Conservation (phyloP, 2,329 filamentous ascomycete genomes). For the Aspergillus uvarum region DNA sequence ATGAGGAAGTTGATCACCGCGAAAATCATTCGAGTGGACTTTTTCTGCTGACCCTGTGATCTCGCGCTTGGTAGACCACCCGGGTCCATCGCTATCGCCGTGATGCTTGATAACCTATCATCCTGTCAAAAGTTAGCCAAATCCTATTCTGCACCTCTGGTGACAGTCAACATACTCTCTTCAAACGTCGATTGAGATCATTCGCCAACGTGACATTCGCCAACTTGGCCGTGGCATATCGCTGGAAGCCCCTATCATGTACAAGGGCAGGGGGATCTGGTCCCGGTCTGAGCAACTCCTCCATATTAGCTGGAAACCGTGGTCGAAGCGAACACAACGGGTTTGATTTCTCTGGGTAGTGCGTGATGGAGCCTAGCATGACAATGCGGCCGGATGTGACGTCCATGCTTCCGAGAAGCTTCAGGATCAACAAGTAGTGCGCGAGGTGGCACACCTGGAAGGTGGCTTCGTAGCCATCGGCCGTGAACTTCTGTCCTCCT, state of each 20-base stretch:
- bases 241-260: constrained; percentile 43
- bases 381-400: constrained; percentile 25
- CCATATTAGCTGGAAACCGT: constrained; percentile 37
- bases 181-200: constrained; percentile 38
- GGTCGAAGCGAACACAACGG: constrained; percentile 39
- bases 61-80: constrained; percentile 25
- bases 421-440: constrained; percentile 40
- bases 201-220: constrained; percentile 44
- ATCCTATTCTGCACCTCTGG: background rate
- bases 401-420: constrained; percentile 32
- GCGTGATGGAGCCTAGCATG: constrained; percentile 35
- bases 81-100: constrained; percentile 36
- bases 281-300: constrained; percentile 37
- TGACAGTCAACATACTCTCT: constrained; percentile 24
- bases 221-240: constrained; percentile 48
- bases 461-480: constrained; percentile 41
- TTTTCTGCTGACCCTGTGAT: constrained; percentile 19
- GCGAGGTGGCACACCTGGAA: constrained; percentile 44
- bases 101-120: constrained; percentile 27
- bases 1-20: constrained; percentile 15
- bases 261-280: constrained; percentile 32
- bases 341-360: constrained; percentile 41
- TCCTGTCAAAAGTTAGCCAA: constrained; percentile 18
- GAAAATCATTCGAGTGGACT: constrained; percentile 10
- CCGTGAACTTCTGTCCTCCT: constrained; percentile 32